phyloP scores from a whole-genome alignment of 1,284 basidiomycete genomes.

The Melampsora americana region DNA sequence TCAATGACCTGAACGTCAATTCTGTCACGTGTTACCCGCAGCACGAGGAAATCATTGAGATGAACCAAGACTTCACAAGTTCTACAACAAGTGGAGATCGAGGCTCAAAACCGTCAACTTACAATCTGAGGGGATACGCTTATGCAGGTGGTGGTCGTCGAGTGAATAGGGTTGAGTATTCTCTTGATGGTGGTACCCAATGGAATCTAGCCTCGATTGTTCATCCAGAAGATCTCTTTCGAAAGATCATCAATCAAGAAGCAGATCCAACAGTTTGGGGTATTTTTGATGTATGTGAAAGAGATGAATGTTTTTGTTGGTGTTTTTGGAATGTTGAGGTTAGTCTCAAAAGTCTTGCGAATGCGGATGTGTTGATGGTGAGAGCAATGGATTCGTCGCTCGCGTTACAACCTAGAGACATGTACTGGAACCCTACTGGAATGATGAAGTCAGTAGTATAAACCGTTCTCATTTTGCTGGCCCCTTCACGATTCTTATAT shows the following conservation, averaged over 20 bases:
- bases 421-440: constrained; percentile 60
- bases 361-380: constrained; percentile 58
- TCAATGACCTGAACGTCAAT: constrained; percentile 65
- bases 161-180: constrained; percentile 64
- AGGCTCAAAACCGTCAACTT: constrained; percentile 49
- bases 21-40: constrained; percentile 63
- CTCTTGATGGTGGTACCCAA: constrained; percentile 62
- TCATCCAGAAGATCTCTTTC: constrained; percentile 63
- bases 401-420: constrained; percentile 60
- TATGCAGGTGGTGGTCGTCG: constrained; percentile 67
- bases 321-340: constrained; percentile 64
- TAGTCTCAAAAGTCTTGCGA: constrained; percentile 54
- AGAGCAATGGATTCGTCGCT: constrained; percentile 64
- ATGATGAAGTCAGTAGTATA: constrained; percentile 61
- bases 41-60: constrained; percentile 60
- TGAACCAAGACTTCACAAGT: constrained; percentile 44
- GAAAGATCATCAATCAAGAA: constrained; percentile 53
- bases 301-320: constrained; percentile 65
- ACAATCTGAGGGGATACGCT: constrained; percentile 62
- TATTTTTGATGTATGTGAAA: constrained; percentile 59
- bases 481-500: constrained; percentile 25
- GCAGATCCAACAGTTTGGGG: constrained; percentile 53
- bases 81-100: constrained; percentile 25
- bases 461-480: constrained; percentile 36
- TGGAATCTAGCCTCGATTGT: constrained; percentile 61